phyloP scores from a whole-genome alignment of 192 early-diverging fungal genomes.

The Radiomyces spectabilis region DNA sequence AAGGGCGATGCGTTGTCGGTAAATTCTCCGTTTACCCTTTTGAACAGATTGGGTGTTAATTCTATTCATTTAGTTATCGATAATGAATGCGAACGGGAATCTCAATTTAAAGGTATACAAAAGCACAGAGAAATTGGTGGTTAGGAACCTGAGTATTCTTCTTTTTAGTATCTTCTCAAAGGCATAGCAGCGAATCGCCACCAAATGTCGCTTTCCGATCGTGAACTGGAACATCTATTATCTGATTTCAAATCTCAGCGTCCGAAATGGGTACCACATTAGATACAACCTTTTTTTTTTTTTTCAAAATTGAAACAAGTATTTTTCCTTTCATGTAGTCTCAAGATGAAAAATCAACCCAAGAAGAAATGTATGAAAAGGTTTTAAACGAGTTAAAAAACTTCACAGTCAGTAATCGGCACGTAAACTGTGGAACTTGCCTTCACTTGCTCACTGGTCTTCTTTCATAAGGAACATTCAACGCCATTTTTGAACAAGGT shows the following conservation, averaged over 20 bases:
- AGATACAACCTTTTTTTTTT: no score
- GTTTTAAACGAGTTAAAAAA: constrained; percentile 74
- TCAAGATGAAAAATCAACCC: constrained; percentile 76
- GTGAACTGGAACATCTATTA: constrained; percentile 68
- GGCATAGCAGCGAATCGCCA: constrained; percentile 66
- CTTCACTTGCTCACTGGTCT: background rate
- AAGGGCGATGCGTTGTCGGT: constrained; percentile 1
- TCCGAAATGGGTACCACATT: constrained; percentile 90
- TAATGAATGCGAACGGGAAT: constrained; percentile 18
- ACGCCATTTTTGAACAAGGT: constrained; percentile 85
- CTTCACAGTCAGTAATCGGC: constrained; percentile 55
- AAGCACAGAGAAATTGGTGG: background rate
- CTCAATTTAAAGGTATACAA: constrained; percentile 14
- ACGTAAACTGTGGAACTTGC: no score
- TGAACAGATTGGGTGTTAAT: background rate
- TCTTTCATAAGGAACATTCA: constrained; percentile 60
- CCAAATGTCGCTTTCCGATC: constrained; percentile 51
- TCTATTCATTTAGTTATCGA: constrained; percentile 20
- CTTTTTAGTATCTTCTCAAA: constrained; percentile 62
- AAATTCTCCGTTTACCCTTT: background rate
- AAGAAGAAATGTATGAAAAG: constrained; percentile 85
- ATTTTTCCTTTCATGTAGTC: no score
- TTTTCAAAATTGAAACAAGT: no score
- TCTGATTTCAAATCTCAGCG: constrained; percentile 72
- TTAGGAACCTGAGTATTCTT: background rate